Evolutionary conservation across 176 grass and related monocot species (phyloP).

Genomic region (Aegilops bicornis): DNA sequence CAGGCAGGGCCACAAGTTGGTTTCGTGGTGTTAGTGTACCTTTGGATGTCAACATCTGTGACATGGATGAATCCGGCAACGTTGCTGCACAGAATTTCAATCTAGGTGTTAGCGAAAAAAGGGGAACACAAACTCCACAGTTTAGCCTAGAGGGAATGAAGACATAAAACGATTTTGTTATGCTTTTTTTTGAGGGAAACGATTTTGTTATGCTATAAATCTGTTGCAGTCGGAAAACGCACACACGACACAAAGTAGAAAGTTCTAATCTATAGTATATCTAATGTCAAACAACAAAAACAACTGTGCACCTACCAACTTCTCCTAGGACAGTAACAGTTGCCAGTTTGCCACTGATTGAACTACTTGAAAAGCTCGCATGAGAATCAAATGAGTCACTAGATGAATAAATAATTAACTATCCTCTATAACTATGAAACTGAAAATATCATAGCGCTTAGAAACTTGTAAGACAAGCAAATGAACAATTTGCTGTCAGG

Average conservation of each 20-base stretch:
- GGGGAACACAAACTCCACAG: background rate
- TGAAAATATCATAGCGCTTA: background rate
- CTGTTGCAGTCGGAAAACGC: background rate
- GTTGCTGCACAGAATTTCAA: conserved; percentile 60
- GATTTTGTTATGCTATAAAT: background rate
- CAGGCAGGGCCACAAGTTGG: background rate
- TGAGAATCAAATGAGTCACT: background rate
- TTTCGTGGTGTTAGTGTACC: conserved; percentile 39
- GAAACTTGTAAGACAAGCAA: background rate
- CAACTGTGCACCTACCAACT: background rate
- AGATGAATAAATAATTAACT: background rate
- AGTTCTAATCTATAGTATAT: background rate
- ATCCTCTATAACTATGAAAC: background rate
- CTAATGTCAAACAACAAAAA: background rate
- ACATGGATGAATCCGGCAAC: conserved; percentile 90
- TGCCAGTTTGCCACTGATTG: background rate
- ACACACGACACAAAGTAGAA: background rate
- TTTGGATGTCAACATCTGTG: conserved; percentile 91
- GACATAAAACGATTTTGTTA: background rate
- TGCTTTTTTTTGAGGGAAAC: no score
- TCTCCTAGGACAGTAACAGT: background rate
- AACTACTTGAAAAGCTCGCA: background rate
- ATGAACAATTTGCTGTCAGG: background rate
- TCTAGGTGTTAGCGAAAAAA: conserved; percentile 4
- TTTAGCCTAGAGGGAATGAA: background rate